These are phyloP conservation scores for Leishmania tarentolae DNA, from an alignment of 208 protist species.

Conservation along the genomic window DNA sequence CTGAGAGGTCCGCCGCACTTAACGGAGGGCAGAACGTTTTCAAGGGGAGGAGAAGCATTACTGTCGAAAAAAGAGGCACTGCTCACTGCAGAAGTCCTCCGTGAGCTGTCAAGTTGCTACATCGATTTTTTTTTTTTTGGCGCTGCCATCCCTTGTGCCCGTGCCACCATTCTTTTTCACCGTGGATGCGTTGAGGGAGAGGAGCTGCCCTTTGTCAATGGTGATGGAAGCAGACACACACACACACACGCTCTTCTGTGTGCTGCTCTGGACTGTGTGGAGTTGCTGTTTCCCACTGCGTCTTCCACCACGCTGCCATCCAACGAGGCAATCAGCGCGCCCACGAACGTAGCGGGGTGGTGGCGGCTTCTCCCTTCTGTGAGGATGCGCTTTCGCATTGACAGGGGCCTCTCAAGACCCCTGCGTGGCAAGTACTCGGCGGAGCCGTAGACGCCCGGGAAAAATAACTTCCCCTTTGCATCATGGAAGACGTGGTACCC, in stretches of 20 bases:
- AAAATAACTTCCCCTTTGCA: constrained; percentile 15
- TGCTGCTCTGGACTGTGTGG: no score
- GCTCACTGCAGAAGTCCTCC: neutral
- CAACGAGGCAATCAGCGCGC: no score
- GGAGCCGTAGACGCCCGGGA: constrained; percentile 20
- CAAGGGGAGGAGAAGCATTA: neutral
- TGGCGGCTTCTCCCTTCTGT: neutral
- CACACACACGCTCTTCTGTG: neutral
- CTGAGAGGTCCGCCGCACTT: neutral
- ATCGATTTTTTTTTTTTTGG: neutral
- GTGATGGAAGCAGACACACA: neutral
- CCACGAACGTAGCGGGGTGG: no score
- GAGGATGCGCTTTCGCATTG: neutral
- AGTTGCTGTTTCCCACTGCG: no score
- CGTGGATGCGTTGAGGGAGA: neutral
- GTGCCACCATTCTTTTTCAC: neutral
- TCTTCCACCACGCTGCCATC: no score
- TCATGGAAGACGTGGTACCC: neutral
- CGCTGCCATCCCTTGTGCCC: neutral
- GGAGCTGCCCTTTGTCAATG: neutral
- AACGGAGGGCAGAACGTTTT: neutral
- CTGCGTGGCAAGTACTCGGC: constrained; percentile 12
- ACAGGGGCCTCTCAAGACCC: neutral
- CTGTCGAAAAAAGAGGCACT: neutral
- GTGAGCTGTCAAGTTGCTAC: neutral